Base-by-base conservation (phyloP, 2,329 filamentous ascomycete species). In the Pyrenochaeta sp. region DNA sequence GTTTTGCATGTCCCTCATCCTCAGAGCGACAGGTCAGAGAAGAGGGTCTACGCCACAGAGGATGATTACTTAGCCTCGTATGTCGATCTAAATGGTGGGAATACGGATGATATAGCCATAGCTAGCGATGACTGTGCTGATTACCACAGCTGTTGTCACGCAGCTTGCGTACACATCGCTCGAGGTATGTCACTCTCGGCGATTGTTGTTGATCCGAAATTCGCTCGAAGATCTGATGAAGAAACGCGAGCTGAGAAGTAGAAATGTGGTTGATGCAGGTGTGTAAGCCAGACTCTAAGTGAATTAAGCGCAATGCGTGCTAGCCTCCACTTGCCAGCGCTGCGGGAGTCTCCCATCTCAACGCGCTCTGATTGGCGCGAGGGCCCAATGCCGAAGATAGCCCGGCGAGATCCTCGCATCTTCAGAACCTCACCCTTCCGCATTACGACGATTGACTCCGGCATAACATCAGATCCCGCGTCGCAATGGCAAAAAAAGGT, bases 401-500 rank as follows among this genome's bases (percentile, higher is more conserved):
- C 43, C 68, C 63, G 67, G 52, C 48, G 25, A 52, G 52, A 63
- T 40, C 57, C 39, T 59, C 51, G 54, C 50, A 64, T 55, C 54
- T 56, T 58, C 57, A 66, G 63, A 72, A 67, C 65, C 57, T 67
- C 67, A 61, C 44, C 45, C 32, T 43, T 45, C 51, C 22, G 53
- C 52, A 52, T 46, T 51, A 58, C 58, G 55, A 63, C 50, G 46
- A 44, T 54, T 54, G 59, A 56, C 63, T 55, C 57, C 61, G 60
- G 53, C 56, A 61, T 39, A 54, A 52, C 56, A 28, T 32, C 49
- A 46, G 50, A 46, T 39, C 39, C 45, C 49, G 50, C 58, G 52
- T 62, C 65, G 65, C 67, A 46, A 76, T 76, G 73, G 73, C 73
- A 43, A 76, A 76, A 54, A 76, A 76, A 75, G 71, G 73, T 74